phyloP scores from a whole-genome alignment of 164 flowering plant genomes.

The Nymphaea colorata region DNA sequence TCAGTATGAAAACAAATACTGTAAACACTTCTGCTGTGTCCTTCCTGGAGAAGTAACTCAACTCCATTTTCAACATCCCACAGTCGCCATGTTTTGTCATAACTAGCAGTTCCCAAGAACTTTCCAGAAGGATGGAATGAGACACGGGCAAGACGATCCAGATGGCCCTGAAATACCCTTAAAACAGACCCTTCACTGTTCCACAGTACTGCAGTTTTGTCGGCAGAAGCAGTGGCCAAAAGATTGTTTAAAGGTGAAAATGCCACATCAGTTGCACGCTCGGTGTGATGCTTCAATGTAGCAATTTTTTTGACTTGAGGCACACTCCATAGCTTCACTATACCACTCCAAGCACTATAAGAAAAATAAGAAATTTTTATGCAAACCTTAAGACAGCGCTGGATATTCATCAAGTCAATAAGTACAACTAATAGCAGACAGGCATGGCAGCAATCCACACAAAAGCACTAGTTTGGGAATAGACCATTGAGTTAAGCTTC shows the following conservation, averaged over 20 bases:
- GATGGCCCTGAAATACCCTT: constrained; percentile 73
- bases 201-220: constrained; percentile 90
- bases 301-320: constrained; percentile 53
- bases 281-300: constrained; percentile 79
- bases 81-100: constrained; percentile 97
- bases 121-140: constrained; percentile 96
- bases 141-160: constrained; percentile 86
- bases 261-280: constrained; percentile 84
- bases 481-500: no score
- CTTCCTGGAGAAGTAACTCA: constrained; percentile 98
- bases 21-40: constrained; percentile 90
- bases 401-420: no score
- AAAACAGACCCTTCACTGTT: constrained; percentile 57
- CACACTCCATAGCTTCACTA: constrained; percentile 80
- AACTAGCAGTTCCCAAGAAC: constrained; percentile 87
- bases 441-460: no score
- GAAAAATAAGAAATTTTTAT: not conserved
- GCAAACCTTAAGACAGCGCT: no score
- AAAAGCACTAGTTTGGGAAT: no score
- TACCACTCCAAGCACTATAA: constrained; percentile 65
- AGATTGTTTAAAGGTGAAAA: constrained; percentile 66
- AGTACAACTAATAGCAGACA: no score
- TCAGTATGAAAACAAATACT: constrained; percentile 80
- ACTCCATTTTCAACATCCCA: constrained; percentile 79
- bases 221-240: constrained; percentile 95